A percentile compares a stretch with the other conserved stretches of the same genome.
phyloP scores from a whole-genome alignment of 495 filamentous ascomycete species.

The Neurospora africana region DNA sequence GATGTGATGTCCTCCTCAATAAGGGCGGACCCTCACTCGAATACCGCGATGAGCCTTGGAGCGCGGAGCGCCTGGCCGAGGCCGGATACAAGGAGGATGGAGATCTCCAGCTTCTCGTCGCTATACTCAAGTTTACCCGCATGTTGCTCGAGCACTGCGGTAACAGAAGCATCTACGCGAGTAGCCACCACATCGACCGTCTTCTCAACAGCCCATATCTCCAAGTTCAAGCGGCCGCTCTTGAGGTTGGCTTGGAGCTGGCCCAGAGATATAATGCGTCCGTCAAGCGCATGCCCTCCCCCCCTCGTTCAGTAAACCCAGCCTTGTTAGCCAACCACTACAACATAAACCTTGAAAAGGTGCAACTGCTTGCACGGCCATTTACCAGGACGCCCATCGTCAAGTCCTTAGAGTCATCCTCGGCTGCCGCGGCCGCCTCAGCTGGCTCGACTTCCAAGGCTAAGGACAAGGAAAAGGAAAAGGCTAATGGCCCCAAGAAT shows the following conservation, averaged over 20 bases:
- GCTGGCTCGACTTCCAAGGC: constrained; percentile 8
- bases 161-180: constrained; percentile 91
- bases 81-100: constrained; percentile 60
- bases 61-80: constrained; percentile 38
- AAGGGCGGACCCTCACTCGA: constrained; percentile 33
- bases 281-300: constrained; percentile 52
- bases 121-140: constrained; percentile 71
- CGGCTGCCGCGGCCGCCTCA: constrained; percentile 16
- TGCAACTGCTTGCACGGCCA: constrained; percentile 71
- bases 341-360: constrained; percentile 82
- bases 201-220: constrained; percentile 80
- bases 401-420: constrained; percentile 4
- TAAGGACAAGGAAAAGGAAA: constrained; percentile 36
- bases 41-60: constrained; percentile 28
- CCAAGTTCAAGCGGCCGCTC: constrained; percentile 59
- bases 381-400: constrained; percentile 57
- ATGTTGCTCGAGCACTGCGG: constrained; percentile 89
- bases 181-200: constrained; percentile 74
- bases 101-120: constrained; percentile 67
- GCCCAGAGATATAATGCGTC: constrained; percentile 89
- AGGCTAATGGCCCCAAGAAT: constrained; percentile 30
- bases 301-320: constrained; percentile 53
- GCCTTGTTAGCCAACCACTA: constrained; percentile 77
- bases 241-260: constrained; percentile 69
- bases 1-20: constrained; percentile 47